Evolutionary conservation across 805 yeast genomes (phyloP), one percentile per base, ranked within the genome.

Genomic region (Grigorovia yakushimaensis): DNA sequence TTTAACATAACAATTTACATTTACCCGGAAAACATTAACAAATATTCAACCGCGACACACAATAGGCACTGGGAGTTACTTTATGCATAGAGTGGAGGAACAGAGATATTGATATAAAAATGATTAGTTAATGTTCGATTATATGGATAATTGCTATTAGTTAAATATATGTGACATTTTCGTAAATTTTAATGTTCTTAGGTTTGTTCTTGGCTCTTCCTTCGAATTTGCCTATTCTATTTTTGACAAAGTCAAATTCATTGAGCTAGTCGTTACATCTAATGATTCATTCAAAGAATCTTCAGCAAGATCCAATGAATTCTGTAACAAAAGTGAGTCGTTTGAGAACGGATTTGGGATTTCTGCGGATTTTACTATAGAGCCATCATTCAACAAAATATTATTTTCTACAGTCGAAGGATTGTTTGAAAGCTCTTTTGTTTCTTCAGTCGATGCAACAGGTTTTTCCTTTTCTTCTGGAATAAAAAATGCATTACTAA

Each of bases 401-500:
- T 33, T 33, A 3, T 33, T 23, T 6, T 23, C 27, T 9, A 23
- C 37, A 9, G 41, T 20, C 15, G 40, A 10, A 2, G 39, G 11
- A 2, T 21, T 41, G 17, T 33, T 41, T 8, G n/a, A 13, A 41
- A 15, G 10, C 24, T 37, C 39, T 3, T 20, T 22, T 9, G 17
- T 27, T 38, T 51, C 47, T 37, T 39, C 3, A 20, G 20, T 6
- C 15, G n/a, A n/a, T n/a, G 7, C 44, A 30, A 9, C 9, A 1
- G 4, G 17, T 50, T 35, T 35, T 39, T 8, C 33, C 52, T 13
- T 42, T 5, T 47, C 57, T 42, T 72, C 75, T 15, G 70, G 68
- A 11, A 83, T 60, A 54, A 82, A 74, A 57, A 76, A 84, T 0
- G 84, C 72, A 40, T 64, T 71, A 0, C 76, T 69, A 5, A 79